These are phyloP conservation scores for Talaromyces amestolkiae DNA, from an alignment of 2,329 filamentous ascomycete genomes.

Conservation along the genomic window DNA sequence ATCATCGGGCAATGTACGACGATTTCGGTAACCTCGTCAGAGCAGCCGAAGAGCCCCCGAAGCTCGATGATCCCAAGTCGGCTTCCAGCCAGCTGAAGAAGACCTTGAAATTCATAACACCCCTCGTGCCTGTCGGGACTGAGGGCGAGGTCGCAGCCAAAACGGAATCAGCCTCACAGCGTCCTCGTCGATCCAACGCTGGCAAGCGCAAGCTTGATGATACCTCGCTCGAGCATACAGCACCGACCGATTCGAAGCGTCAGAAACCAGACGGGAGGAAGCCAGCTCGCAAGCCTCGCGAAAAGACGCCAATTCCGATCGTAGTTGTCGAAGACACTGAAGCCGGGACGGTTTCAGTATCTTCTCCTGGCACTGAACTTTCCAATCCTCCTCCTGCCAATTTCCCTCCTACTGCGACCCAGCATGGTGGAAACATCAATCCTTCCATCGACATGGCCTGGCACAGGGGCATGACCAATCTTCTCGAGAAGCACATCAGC, in stretches of 20 bases:
- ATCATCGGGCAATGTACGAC: neutral
- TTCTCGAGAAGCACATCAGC: neutral
- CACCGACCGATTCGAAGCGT: neutral
- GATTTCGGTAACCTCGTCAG: neutral
- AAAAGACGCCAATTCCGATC: neutral
- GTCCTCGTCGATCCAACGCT: slow-evolving; percentile 4
- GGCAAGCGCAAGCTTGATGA: slow-evolving; percentile 1
- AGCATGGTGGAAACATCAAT: neutral
- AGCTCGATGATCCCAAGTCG: neutral
- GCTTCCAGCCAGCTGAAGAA: neutral
- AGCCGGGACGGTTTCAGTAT: neutral
- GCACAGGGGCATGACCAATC: neutral
- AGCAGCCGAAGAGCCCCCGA: neutral
- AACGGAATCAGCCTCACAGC: neutral
- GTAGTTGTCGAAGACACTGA: neutral
- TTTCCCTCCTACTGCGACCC: neutral
- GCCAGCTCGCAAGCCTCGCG: slow-evolving; percentile 1
- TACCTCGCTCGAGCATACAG: too few relatives aligned
- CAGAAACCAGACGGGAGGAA: neutral
- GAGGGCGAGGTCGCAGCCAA: neutral
- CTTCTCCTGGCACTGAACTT: neutral
- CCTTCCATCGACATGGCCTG: neutral
- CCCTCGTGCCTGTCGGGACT: too few relatives aligned
- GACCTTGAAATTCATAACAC: too few relatives aligned
- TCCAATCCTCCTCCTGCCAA: neutral